These are phyloP conservation scores for Kluyveromyces aestuarii DNA, from an alignment of 805 yeast genomes.

Conservation along the genomic window DNA sequence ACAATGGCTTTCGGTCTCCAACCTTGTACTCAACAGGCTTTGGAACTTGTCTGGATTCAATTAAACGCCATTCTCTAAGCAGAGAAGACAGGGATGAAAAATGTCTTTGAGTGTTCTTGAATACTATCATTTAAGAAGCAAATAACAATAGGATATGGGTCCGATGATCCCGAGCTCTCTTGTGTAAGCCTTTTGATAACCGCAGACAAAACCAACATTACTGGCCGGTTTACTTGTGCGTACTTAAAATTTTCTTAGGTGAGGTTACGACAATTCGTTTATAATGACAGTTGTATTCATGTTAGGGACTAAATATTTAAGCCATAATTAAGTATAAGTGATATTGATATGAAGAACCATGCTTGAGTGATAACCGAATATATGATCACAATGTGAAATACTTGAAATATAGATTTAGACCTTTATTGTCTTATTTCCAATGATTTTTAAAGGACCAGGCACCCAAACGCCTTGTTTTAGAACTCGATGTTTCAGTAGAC, in stretches of 20 bases:
- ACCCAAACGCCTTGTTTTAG: neutral
- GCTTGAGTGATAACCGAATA: neutral
- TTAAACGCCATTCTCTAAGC: slow-evolving; percentile 33
- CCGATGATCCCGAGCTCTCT: neutral
- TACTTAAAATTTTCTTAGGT: neutral
- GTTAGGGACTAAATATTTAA: neutral
- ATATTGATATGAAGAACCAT: neutral
- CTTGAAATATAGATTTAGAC: neutral
- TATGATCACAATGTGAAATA: neutral
- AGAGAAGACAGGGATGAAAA: slow-evolving; percentile 12
- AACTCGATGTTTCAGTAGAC: neutral
- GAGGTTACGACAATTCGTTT: neutral
- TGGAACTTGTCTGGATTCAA: slow-evolving; percentile 41
- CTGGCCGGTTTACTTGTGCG: neutral
- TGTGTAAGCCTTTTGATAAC: too few relatives aligned
- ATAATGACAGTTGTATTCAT: neutral
- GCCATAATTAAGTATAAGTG: neutral
- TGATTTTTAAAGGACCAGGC: neutral
- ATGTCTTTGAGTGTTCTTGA: slow-evolving; percentile 9
- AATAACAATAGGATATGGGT: neutral
- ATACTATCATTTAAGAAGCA: slow-evolving; percentile 1
- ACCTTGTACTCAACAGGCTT: slow-evolving; percentile 35
- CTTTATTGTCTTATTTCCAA: neutral
- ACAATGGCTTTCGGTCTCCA: slow-evolving; percentile 45
- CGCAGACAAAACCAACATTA: too few relatives aligned